Evolutionary conservation across 371 early-diverging fungal genomes (phyloP), one percentile per base, ranked within the genome.

Genomic region (Mortierella sp.): DNA sequence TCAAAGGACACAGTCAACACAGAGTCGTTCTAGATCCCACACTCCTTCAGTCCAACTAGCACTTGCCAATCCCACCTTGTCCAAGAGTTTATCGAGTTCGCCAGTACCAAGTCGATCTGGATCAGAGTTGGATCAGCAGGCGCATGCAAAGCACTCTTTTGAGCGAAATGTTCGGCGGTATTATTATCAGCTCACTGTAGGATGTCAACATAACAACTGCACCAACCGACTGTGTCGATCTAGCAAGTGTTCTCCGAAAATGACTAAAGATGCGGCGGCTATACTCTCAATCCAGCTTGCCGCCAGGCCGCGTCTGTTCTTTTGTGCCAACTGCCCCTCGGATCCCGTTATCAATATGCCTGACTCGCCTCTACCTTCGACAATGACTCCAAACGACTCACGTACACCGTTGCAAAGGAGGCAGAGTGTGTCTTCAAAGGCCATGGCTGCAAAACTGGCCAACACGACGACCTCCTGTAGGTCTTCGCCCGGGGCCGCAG

Each of bases 281-380:
- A 87, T 92, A 55, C 85, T 89, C 78, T 85, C 90, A 1, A 85
- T 91, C 9, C 91, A 90, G 64, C 86, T 91, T 22, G 91, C 92
- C 3, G 85, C 89, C 28, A 66, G 89, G 18, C 86, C 89, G 2
- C 75, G 84, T 3, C 81, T 79, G 28, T 84, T 88, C 54, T 87
- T 89, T 61, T 91, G 91, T 66, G 79, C 84, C 0, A 61, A 87
- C 18, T 84, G 88, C 52, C 89, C 91, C 0, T 11, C 57, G 8
- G 86, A 89, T 32, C 86, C 88, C 14, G 37, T 59, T 57, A 78
- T 85, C 43, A 24, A 65, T 22, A 51, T 79, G 22, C 78, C 85
- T 0, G 66, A 78, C 26, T 83, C 77, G 14, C 74, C 81, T 2
- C 59, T 78, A 39, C 66, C 73, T 30, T 28, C 39, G 30, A 37